Base-by-base conservation (phyloP, 495 filamentous ascomycete genomes). In the Penicillium daleae region DNA sequence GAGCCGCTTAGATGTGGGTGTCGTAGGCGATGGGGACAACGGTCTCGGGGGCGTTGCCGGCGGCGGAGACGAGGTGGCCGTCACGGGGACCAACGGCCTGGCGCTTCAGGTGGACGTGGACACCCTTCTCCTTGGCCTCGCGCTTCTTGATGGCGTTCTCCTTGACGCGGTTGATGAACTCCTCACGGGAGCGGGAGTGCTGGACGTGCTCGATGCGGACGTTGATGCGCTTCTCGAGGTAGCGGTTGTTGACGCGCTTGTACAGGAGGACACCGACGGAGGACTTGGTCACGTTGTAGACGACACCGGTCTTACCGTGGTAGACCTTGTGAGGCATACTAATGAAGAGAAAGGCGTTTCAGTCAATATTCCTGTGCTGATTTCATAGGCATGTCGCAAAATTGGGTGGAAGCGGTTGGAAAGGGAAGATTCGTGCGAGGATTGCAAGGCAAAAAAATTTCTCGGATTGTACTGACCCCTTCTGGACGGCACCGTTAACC, bases 281-380 rank as follows among this genome's bases (percentile, higher is more conserved):
- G 76, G 86, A 90, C 86, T 97, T 96, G 77, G 94, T 97, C 68
- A 97, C 92, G 84, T 97, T 97, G 88, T 97, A 97, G 84, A 97
- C 84, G 71, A 97, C 91, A 75, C 93, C 93, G 65, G 93, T 97
- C 90, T 97, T 97, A 73, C 93, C 93, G 85, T 97, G 93, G 89
- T 96, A 97, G 82, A 96, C 90, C 86, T 97, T 97, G 89, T 94
- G 91, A 71, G 94, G 93, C 92, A 97, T 94, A 85, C 92, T 94
- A 76, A 83, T 49, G 68, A 57, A 65, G 61, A 59, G 37, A 57
- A 63, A 62, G 58, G 39, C 29, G 73, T 66, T n/a, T 76, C 76
- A 78, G 73, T 64, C 49, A 62, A 67, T 57, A 35, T 56, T 67
- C 56, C 56, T 59, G 56, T 49, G 51, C 32, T 52, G 26, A 54